These are phyloP conservation scores for Penicillium occitanis DNA, from an alignment of 2,329 filamentous ascomycete genomes.

Conservation along the genomic window DNA sequence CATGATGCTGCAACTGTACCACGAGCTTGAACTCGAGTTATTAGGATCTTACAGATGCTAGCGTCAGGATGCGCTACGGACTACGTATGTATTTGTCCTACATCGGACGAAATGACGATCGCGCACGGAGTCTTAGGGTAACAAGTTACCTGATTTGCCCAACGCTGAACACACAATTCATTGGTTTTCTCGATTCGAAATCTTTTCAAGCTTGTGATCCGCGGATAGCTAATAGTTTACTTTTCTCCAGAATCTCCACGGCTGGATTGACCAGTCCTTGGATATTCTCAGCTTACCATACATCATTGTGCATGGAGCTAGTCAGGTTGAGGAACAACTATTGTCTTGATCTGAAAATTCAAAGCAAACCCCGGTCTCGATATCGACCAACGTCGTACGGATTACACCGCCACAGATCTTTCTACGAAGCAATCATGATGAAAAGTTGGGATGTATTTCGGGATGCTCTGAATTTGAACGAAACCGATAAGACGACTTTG, in stretches of 20 bases:
- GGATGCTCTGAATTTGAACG: background rate
- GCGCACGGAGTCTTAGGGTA: background rate
- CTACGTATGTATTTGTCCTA: background rate
- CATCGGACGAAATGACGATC: background rate
- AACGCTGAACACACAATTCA: background rate
- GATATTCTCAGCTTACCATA: background rate
- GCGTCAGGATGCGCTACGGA: background rate
- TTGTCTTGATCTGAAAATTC: background rate
- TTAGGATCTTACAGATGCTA: background rate
- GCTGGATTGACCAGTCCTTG: background rate
- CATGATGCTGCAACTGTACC: background rate
- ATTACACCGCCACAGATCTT: constrained; percentile 5
- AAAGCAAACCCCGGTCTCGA: background rate
- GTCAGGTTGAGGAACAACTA: constrained; percentile 12
- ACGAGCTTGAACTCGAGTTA: background rate
- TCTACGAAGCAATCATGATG: background rate
- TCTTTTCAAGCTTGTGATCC: background rate
- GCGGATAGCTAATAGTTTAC: constrained; percentile 6
- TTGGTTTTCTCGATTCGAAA: background rate
- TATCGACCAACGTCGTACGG: background rate
- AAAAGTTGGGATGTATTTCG: background rate
- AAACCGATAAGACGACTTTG: background rate
- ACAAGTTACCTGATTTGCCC: background rate
- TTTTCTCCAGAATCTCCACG: background rate
- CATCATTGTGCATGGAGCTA: constrained; percentile 11